These are phyloP conservation scores for Taiozyma sp. DNA, from an alignment of 1,139 yeast genomes.

Conservation along the genomic window DNA sequence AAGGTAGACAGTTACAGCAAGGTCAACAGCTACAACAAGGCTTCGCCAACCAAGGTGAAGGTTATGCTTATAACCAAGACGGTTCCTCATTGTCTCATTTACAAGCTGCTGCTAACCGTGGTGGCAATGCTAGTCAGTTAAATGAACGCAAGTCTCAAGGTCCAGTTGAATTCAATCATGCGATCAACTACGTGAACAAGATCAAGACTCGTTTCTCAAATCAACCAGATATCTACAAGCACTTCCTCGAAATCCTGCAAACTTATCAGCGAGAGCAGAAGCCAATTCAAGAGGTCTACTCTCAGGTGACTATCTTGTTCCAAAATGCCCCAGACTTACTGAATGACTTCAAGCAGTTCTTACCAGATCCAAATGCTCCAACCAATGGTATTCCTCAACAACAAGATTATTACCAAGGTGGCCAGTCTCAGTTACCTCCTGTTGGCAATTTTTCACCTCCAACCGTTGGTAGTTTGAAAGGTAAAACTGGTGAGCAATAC, in stretches of 20 bases:
- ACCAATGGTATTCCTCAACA: constrained; percentile 14
- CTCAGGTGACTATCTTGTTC: constrained; percentile 85
- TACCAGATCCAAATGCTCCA: constrained; percentile 74
- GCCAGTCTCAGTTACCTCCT: constrained; percentile 70
- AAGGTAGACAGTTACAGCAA: constrained; percentile 9
- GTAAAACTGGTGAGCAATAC: constrained; percentile 11
- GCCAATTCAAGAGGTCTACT: constrained; percentile 91
- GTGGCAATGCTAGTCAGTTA: constrained; percentile 17
- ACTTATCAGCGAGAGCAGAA: constrained; percentile 95
- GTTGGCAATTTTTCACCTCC: constrained; percentile 95
- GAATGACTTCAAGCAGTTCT: constrained; percentile 90
- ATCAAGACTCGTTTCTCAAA: constrained; percentile 90
- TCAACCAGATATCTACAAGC: constrained; percentile 95
- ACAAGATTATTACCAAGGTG: constrained; percentile 24
- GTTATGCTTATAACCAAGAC: constrained; percentile 10
- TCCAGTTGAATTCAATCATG: constrained; percentile 95
- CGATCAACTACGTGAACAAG: constrained; percentile 92
- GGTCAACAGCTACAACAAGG: constrained; percentile 12
- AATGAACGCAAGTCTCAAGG: constrained; percentile 45
- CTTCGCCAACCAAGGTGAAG: constrained; percentile 16
- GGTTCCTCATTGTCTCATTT: constrained; percentile 30
- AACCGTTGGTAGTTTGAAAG: constrained; percentile 23
- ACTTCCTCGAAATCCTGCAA: constrained; percentile 88
- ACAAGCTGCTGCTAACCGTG: constrained; percentile 36
- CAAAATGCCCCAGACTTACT: constrained; percentile 91